Conservation (phyloP, 305 asterid genomes). For the Caryopteris hybrid region DNA sequence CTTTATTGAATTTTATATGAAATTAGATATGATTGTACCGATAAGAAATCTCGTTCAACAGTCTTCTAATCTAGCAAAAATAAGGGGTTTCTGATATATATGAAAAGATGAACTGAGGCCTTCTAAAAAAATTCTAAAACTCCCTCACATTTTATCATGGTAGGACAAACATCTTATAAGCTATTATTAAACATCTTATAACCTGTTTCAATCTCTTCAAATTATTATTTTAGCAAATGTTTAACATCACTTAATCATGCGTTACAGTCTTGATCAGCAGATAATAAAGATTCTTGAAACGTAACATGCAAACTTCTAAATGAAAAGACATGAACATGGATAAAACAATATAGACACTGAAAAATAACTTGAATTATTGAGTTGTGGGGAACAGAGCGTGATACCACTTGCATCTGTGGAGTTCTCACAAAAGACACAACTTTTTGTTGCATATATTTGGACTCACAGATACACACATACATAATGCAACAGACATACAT, state of each 20-base stretch:
- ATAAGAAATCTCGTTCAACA: not conserved
- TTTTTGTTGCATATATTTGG: conserved; percentile 18
- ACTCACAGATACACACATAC: not conserved
- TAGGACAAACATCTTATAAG: not conserved
- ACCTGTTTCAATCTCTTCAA: not conserved
- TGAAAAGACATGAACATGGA: not conserved
- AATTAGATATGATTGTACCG: not conserved
- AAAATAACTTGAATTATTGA: not conserved
- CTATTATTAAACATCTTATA: not conserved
- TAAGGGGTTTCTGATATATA: not conserved
- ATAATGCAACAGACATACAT: not conserved
- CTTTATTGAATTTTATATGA: not conserved
- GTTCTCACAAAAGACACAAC: not conserved
- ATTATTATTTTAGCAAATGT: not conserved
- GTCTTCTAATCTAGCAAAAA: not conserved
- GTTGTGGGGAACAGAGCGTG: not conserved
- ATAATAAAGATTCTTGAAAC: not conserved
- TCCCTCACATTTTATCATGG: not conserved
- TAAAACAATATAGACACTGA: not conserved
- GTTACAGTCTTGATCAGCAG: not conserved
- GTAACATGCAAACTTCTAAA: not conserved
- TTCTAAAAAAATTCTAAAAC: too few relatives aligned
- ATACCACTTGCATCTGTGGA: not conserved
- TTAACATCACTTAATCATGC: not conserved
- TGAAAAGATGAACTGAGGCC: not conserved